phyloP scores from a whole-genome alignment of 106 monocot species.

The Gastrodia elata region DNA sequence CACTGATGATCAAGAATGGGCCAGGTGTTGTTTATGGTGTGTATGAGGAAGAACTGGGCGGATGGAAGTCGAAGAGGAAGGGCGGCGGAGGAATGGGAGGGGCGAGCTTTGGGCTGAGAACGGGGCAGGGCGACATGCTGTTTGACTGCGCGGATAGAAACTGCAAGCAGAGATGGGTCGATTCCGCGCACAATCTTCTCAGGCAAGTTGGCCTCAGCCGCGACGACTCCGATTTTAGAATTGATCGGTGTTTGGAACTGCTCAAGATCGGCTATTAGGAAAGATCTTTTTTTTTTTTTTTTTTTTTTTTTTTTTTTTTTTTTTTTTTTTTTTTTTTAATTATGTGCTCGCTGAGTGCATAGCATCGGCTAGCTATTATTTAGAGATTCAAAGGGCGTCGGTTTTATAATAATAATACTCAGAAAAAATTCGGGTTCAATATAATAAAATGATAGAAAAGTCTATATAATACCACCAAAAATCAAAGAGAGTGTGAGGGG shows the following conservation, averaged over 20 bases:
- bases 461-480: too few relatives aligned
- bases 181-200: slow-evolving; percentile 43
- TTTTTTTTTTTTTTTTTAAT: too few relatives aligned
- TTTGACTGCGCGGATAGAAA: slow-evolving; percentile 49
- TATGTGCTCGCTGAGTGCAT: too few relatives aligned
- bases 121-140: slow-evolving; percentile 47
- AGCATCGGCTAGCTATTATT: too few relatives aligned
- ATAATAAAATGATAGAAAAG: too few relatives aligned
- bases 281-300: neutral
- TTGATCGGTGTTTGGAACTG: slow-evolving; percentile 32
- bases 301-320: too few relatives aligned
- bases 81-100: slow-evolving; percentile 15
- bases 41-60: slow-evolving; percentile 34
- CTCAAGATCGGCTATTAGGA: slow-evolving; percentile 20
- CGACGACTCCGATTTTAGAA: slow-evolving; percentile 2
- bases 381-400: too few relatives aligned
- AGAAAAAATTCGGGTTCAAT: too few relatives aligned
- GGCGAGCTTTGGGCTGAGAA: slow-evolving; percentile 47
- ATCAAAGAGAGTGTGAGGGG: too few relatives aligned
- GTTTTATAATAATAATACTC: too few relatives aligned
- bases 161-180: slow-evolving; percentile 58
- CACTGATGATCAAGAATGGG: too few relatives aligned
- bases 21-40: slow-evolving; percentile 77
- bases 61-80: slow-evolving; percentile 15
- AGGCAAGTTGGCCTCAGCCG: slow-evolving; percentile 12